Conservation (phyloP, 108 stramenopile species). For the Aurantiochytrium sp. region DNA sequence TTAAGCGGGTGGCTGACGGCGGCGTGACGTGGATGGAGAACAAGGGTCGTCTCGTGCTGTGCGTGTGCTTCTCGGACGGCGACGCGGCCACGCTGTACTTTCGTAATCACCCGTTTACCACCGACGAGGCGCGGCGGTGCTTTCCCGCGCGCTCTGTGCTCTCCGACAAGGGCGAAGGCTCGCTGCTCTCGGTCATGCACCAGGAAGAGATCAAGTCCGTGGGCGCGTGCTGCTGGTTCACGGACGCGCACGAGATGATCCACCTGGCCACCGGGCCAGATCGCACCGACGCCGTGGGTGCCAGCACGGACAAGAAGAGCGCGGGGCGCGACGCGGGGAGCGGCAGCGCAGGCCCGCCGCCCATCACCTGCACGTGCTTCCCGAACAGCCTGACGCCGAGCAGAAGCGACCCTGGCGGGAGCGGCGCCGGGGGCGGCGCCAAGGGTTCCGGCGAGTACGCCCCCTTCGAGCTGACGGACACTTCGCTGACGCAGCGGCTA, state of each 20-base stretch:
- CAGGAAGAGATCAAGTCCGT: not conserved
- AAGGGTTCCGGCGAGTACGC: not conserved
- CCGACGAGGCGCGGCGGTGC: not conserved
- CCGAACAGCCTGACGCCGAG: not conserved
- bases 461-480: not conserved
- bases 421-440: no score
- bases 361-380: not conserved
- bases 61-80: not conserved
- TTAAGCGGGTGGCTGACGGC: not conserved
- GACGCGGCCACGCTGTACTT: not conserved
- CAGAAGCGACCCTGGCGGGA: no score
- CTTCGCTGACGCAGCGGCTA: not conserved
- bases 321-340: not conserved
- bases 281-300: not conserved
- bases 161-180: not conserved
- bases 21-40: constrained; percentile 1
- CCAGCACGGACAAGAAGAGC: not conserved
- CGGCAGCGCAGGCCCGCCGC: not conserved
- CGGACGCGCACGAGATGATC: not conserved
- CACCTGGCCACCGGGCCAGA: not conserved
- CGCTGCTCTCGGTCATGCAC: not conserved
- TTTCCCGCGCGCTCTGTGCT: not conserved
- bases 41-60: not conserved
- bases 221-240: constrained; percentile 2
- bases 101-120: not conserved